Conservation (phyloP, 2,329 filamentous ascomycete genomes). For the Trichoderma sp. region DNA sequence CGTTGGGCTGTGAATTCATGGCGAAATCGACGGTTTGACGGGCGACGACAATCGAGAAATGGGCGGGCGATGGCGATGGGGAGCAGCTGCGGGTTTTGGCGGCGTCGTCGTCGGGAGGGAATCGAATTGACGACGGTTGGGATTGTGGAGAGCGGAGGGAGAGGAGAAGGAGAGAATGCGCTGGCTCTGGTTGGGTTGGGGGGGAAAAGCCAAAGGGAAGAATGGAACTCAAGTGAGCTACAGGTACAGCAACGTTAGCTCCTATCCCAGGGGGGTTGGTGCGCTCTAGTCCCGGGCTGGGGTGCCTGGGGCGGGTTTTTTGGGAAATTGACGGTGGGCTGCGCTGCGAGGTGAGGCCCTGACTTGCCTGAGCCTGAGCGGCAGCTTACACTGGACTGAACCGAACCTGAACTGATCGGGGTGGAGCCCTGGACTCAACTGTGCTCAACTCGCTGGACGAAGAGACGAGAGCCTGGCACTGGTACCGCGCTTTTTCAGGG, state of each 20-base stretch:
- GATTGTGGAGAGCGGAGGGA: conserved; percentile 37
- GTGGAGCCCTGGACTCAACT: not conserved
- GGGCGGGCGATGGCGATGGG: conserved; percentile 14
- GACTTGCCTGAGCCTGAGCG: not conserved
- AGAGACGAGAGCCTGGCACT: not conserved
- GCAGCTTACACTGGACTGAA: not conserved
- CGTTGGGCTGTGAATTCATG: conserved; percentile 59
- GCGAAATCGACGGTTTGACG: conserved; percentile 29
- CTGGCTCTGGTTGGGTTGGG: conserved; percentile 19
- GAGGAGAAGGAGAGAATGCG: conserved; percentile 26
- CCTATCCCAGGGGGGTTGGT: conserved; percentile 26
- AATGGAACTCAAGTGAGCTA: conserved; percentile 28
- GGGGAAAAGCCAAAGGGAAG: not conserved
- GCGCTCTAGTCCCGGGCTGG: conserved; percentile 17
- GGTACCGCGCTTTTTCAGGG: conserved; percentile 7
- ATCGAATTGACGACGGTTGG: conserved; percentile 29
- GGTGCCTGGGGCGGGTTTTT: conserved; percentile 15
- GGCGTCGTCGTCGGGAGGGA: conserved; percentile 28
- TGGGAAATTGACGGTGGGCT: conserved; percentile 17
- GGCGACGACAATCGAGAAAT: conserved; percentile 20
- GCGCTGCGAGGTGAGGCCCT: not conserved
- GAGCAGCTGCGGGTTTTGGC: conserved; percentile 16
- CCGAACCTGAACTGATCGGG: not conserved
- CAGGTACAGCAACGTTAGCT: conserved; percentile 21
- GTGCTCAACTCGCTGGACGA: not conserved